phyloP scores from a whole-genome alignment of 2,329 filamentous ascomycete genomes.

The Diaporthe nobilis region DNA sequence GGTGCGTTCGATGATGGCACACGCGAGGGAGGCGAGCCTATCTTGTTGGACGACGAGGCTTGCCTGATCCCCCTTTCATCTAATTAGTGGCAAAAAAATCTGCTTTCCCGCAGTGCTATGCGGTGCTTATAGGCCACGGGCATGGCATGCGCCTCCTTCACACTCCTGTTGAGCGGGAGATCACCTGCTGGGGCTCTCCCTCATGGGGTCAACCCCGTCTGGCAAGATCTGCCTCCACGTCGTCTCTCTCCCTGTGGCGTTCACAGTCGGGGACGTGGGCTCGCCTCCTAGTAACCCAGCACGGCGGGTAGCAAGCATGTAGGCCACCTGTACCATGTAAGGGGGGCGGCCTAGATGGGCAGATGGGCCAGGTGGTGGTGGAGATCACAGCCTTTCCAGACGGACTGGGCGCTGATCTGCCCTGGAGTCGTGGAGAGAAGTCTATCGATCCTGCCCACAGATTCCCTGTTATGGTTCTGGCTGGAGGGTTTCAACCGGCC shows the following conservation, averaged over 20 bases:
- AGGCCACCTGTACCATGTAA: constrained; percentile 9
- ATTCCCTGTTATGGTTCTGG: not conserved
- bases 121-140: not conserved
- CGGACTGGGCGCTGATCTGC: constrained; percentile 7
- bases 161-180: not conserved
- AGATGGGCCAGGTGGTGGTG: constrained; percentile 4
- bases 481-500: constrained; percentile 7
- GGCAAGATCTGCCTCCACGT: constrained; percentile 22
- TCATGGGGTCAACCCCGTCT: constrained; percentile 24
- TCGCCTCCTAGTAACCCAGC: constrained; percentile 1
- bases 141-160: not conserved
- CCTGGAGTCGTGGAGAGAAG: constrained; percentile 3
- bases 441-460: constrained; percentile 28
- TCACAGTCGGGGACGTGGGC: constrained; percentile 19
- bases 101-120: constrained; percentile 7
- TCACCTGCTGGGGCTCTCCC: constrained; percentile 7
- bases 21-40: constrained; percentile 11
- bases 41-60: constrained; percentile 10
- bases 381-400: constrained; percentile 21
- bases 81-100: constrained; percentile 28
- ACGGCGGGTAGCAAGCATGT: constrained; percentile 1
- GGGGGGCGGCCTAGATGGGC: not conserved
- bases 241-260: not conserved
- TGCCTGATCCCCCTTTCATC: constrained; percentile 22
- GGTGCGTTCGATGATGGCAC: constrained; percentile 27